phyloP scores from a whole-genome alignment of 2,329 filamentous ascomycete species.

The Eutypella sp. region DNA sequence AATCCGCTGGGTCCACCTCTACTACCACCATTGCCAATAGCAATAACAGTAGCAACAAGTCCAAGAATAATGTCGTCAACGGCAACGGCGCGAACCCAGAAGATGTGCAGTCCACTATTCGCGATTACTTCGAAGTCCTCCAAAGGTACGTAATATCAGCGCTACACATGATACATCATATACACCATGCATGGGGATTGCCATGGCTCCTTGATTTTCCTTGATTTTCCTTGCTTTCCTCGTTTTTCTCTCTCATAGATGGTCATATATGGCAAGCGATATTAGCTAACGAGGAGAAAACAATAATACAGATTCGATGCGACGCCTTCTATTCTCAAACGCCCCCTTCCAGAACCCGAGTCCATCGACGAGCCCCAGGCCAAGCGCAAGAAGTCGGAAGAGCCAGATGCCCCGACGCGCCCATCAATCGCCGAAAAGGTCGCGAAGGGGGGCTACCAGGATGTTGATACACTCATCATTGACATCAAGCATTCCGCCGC shows the following conservation, averaged over 20 bases:
- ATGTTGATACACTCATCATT: conserved; percentile 60
- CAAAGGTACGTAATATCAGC: conserved; percentile 18
- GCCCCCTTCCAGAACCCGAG: conserved; percentile 41
- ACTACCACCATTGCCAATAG: conserved; percentile 1
- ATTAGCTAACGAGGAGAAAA: no score
- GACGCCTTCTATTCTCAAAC: conserved; percentile 50
- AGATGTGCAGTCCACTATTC: conserved; percentile 10
- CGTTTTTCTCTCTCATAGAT: no score
- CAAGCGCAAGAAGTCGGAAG: conserved; percentile 57
- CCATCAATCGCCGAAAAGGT: conserved; percentile 51
- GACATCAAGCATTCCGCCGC: conserved; percentile 49
- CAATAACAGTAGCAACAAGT: conserved; percentile 16
- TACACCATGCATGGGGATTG: no score
- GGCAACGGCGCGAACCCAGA: neutral
- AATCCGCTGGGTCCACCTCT: conserved; percentile 2
- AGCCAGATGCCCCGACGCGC: conserved; percentile 25
- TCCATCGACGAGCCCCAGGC: conserved; percentile 47
- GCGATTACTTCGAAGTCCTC: conserved; percentile 24
- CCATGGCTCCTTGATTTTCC: neutral
- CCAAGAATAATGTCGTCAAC: conserved; percentile 2
- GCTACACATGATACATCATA: no score
- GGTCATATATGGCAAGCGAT: no score
- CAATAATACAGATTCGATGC: conserved; percentile 54
- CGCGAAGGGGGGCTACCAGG: conserved; percentile 46
- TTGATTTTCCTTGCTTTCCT: neutral